Evolutionary conservation across 805 yeast genomes (phyloP), one percentile per base, ranked within the genome.

Genomic region (Jamesozyma jinghongensis): DNA sequence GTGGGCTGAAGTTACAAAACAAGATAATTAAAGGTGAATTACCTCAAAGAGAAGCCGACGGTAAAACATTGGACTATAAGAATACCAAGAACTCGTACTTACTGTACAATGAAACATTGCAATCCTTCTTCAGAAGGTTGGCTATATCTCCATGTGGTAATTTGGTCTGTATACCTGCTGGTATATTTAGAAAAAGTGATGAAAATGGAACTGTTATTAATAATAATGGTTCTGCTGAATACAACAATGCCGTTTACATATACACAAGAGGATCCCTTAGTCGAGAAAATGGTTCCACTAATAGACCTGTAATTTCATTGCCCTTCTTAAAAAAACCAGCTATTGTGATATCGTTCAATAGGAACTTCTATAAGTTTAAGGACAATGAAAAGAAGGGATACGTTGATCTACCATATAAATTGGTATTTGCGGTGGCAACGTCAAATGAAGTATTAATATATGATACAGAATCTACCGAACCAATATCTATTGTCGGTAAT

Each of bases 401-500:
- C 12, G 71, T 85, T 45, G 61, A 67, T 4, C 61, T 88, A 34
- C 82, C 85, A 1, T 87, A 92, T 54, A 74, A 86, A 46, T 74
- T 92, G 77, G 64, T 90, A 1, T 88, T 83, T 64, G 97, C 97
- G 0, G 82, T 92, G 16, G 97, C 96, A 0, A 88, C 97, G 0
- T 87, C 85, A 42, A 95, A 85, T 56, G 73, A 88, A 12, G 81
- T 92, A 11, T 54, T 81, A 7, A 64, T 92, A 2, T 92, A 85
- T 61, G 94, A 86, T 49, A 90, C 97, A 0, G 83, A 79, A 46
- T 68, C 70, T 26, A 52, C 68, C 19, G 61, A 70, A 41, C 94
- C 97, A 2, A 53, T 92, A 18, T 92, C 88, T 4, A 65, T 75
- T 12, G 81, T 81, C 3, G 72, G 84, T 0, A 86, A 86, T 52